Conservation (phyloP, 164 flowering plant genomes). For the Tetracentron sinense region DNA sequence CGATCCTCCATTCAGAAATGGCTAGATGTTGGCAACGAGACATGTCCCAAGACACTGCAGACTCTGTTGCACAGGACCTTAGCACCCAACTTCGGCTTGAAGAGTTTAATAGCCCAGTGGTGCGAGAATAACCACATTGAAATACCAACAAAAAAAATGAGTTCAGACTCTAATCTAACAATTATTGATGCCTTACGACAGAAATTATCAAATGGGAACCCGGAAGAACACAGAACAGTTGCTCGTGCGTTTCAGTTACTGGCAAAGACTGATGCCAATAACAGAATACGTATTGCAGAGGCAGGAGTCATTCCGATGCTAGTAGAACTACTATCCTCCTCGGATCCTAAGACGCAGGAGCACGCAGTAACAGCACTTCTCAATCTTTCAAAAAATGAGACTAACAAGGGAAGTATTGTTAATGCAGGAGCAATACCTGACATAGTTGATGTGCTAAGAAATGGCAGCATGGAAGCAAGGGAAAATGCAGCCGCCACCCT, state of each 20-base stretch:
- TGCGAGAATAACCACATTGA: slow-evolving; percentile 82
- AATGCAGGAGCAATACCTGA: slow-evolving; percentile 83
- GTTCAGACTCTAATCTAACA: slow-evolving; percentile 57
- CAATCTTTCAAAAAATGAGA: slow-evolving; percentile 83
- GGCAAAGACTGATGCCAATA: slow-evolving; percentile 84
- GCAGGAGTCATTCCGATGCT: slow-evolving; percentile 86
- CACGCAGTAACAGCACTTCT: slow-evolving; percentile 98
- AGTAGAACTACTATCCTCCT: slow-evolving; percentile 62
- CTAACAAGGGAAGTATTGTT: slow-evolving; percentile 77
- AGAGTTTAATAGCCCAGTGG: slow-evolving; percentile 77
- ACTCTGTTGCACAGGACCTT: slow-evolving; percentile 60
- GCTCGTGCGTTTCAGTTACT: slow-evolving; percentile 85
- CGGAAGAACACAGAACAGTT: slow-evolving; percentile 77
- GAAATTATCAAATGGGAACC: slow-evolving; percentile 45
- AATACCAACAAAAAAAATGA: slow-evolving; percentile 55
- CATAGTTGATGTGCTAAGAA: slow-evolving; percentile 74
- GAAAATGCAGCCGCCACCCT: slow-evolving; percentile 98
- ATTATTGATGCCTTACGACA: slow-evolving; percentile 43
- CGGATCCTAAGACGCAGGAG: slow-evolving; percentile 74
- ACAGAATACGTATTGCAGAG: slow-evolving; percentile 71
- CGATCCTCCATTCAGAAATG: slow-evolving; percentile 78
- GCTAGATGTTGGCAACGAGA: slow-evolving; percentile 83
- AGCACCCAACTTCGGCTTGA: slow-evolving; percentile 76
- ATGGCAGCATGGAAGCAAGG: slow-evolving; percentile 85
- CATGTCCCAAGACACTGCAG: slow-evolving; percentile 87